A percentile compares a stretch with the other conserved stretches of the same genome.
Conservation (phyloP, 257 asterid genomes). For the Dorcoceras hygrometricum region DNA sequence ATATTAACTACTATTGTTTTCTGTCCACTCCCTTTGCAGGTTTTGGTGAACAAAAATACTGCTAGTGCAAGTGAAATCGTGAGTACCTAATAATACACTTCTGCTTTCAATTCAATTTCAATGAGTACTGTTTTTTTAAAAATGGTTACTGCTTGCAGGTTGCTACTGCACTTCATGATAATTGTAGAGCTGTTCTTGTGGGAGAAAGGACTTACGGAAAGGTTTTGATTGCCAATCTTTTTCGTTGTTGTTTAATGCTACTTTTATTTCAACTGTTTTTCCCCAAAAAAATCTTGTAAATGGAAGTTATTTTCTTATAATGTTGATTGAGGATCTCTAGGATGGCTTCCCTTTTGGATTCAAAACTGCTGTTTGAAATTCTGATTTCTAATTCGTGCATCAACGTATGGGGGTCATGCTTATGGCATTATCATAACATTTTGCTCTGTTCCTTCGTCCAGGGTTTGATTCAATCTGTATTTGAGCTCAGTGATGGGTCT, state of each 20-base stretch:
- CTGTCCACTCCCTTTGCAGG: conserved; percentile 50
- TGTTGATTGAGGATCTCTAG: background rate
- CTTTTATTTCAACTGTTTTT: conserved; percentile 6
- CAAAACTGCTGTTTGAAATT: background rate
- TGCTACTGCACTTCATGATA: conserved; percentile 98
- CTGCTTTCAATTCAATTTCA: conserved; percentile 15
- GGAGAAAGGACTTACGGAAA: conserved; percentile 97
- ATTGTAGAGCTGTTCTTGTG: conserved; percentile 95
- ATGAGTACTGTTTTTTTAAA: conserved; percentile 1
- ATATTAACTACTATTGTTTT: background rate
- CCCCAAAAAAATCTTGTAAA: background rate
- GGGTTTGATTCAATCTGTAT: conserved; percentile 97
- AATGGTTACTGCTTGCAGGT: conserved; percentile 54
- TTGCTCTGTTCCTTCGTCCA: conserved; percentile 27
- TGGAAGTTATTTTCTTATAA: background rate
- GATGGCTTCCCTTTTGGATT: no score
- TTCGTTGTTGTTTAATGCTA: conserved; percentile 9
- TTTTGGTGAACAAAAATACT: conserved; percentile 89
- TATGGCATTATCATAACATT: background rate
- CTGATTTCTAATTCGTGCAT: background rate
- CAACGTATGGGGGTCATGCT: background rate
- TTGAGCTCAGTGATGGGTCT: conserved; percentile 94
- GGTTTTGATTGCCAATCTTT: conserved; percentile 41
- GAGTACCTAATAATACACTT: conserved; percentile 39
- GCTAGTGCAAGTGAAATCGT: conserved; percentile 99